Base-by-base conservation (phyloP, 108 stramenopile genomes). In the Cyclostephanos invisitatus region DNA sequence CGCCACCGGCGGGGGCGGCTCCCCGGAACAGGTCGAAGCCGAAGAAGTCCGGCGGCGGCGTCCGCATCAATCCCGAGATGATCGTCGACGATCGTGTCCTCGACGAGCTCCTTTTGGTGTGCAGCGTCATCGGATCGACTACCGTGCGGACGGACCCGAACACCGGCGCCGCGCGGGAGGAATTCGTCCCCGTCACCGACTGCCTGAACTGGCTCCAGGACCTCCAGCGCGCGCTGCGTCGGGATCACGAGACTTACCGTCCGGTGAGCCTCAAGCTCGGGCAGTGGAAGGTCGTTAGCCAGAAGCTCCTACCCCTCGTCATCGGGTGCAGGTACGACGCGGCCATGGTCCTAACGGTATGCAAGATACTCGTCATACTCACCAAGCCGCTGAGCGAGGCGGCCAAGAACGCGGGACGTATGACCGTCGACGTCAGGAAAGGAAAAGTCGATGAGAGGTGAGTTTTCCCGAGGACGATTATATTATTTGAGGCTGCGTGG, bases 141-240 rank as follows among this genome's bases (percentile, higher is more conserved):
- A 64, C 77, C 18, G 75, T 68, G 28, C 29, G 50, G 25, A 42
- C n/a, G 44, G 66, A 69, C 66, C 67, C 74, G 12, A 12, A 12
- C 24, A 60, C 37, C 29, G 63, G 40, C 28, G 54, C 56, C 29
- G 15, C 35, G 7, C 60, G 53, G 11, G 61, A 79, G 28, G 62
- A 83, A 28, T 63, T 95, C 48, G 86, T 95, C 49, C 93, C 91
- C 5, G 91, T 92, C 18, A 80, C 83, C 20, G 91, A 95, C 66
- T 92, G 94, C 74, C 72, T 92, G 36, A 89, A 91, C 64, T 92
- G 91, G 94, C 75, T 92, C 21, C 91, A 95, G 60, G 91, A 96
- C 82, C 65, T 96, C 53, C 95, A 96, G 61, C 89, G 92, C 14
- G 90, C 90, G 17, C 63, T 96, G 42, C 85, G 92, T 44, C 88